phyloP scores from a whole-genome alignment of 331 rosid genomes.

The Stylosanthes scabra region DNA sequence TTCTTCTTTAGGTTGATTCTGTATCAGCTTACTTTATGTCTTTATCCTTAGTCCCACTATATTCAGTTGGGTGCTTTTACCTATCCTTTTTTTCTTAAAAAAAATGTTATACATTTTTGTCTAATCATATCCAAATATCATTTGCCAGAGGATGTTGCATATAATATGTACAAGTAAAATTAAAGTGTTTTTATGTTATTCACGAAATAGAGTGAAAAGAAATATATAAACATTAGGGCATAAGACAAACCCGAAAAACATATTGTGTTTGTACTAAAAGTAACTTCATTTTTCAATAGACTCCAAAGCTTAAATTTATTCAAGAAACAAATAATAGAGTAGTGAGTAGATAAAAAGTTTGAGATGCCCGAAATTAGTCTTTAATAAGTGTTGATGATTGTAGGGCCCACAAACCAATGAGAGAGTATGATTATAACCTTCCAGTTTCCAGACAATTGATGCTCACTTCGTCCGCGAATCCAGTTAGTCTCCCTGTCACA shows the following conservation, averaged over 20 bases:
- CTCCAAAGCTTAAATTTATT: constrained; percentile 2
- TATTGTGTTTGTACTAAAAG: not conserved
- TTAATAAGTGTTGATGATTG: too few relatives aligned
- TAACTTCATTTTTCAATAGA: constrained; percentile 19
- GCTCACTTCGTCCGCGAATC: constrained; percentile 5
- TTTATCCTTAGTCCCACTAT: constrained; percentile 19
- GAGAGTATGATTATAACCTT: too few relatives aligned
- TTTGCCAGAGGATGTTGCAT: not conserved
- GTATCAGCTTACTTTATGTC: not conserved
- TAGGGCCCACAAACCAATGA: too few relatives aligned
- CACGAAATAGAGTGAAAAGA: not conserved
- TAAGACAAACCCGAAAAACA: not conserved
- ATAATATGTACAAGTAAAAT: not conserved
- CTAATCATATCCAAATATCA: not conserved
- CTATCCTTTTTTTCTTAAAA: too few relatives aligned
- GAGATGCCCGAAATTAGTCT: too few relatives aligned
- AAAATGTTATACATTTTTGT: not conserved
- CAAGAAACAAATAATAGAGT: constrained; percentile 24
- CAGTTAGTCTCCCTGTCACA: not conserved
- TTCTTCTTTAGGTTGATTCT: constrained; percentile 24
- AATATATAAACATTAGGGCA: not conserved
- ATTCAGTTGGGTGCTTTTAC: constrained; percentile 13
- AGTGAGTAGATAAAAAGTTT: too few relatives aligned
- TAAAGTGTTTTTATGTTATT: not conserved
- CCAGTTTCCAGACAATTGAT: constrained; percentile 9